Evolutionary conservation across 2,329 filamentous ascomycete genomes (phyloP).

Genomic region (Annulohypoxylon truncatum): DNA sequence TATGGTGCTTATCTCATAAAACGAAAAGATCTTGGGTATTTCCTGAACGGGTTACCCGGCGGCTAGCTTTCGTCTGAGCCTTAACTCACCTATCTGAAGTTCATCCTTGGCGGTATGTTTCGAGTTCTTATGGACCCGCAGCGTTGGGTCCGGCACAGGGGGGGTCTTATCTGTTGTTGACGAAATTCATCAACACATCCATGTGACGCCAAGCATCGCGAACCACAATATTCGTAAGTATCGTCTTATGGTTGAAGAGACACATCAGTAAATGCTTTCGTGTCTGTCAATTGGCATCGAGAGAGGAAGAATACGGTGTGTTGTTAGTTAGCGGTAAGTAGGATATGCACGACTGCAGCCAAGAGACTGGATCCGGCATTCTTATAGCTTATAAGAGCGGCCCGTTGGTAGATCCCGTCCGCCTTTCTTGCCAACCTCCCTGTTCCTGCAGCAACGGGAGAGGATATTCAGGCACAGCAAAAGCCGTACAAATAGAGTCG

Average conservation of each 20-base stretch:
- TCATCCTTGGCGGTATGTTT: conserved; percentile 16
- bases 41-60: conserved; percentile 24
- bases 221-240: conserved; percentile 5
- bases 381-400: neutral
- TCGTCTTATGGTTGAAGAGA: neutral
- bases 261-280: neutral
- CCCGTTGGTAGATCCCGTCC: conserved; percentile 2
- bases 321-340: neutral
- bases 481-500: neutral
- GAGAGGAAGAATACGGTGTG: neutral
- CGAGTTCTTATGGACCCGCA: conserved; percentile 5
- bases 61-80: conserved; percentile 24
- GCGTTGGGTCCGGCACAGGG: conserved; percentile 17
- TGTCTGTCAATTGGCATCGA: neutral
- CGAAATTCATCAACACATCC: conserved; percentile 9
- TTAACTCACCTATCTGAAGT: conserved; percentile 8
- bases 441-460: neutral
- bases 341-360: neutral
- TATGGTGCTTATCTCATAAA: conserved; percentile 27
- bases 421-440: conserved; percentile 11
- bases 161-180: conserved; percentile 6
- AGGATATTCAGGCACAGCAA: neutral
- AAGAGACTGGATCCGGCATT: neutral
- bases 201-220: conserved; percentile 11
- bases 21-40: conserved; percentile 23